Evolutionary conservation across 2,329 filamentous ascomycete genomes (phyloP).

Genomic region (Xylaria sp.): DNA sequence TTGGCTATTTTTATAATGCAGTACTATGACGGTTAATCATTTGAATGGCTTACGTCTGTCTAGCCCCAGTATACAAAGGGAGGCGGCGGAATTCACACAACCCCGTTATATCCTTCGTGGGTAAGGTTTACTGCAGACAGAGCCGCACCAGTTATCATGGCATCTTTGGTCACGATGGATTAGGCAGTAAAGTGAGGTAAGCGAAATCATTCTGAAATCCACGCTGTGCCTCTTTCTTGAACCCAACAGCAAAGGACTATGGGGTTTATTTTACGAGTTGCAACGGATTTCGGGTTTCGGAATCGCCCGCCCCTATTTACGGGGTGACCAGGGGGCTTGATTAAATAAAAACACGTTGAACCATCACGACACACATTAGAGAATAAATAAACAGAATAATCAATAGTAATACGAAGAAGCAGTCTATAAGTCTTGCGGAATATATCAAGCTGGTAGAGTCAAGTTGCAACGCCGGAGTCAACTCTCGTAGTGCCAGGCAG

Average conservation of each 20-base stretch:
- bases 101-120: conserved; percentile 5
- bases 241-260: neutral
- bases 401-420: neutral
- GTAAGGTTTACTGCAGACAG: neutral
- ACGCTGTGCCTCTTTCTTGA: neutral
- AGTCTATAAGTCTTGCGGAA: neutral
- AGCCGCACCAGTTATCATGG: neutral
- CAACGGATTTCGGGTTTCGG: conserved; percentile 29
- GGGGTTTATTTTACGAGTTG: too few species aligned
- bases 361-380: neutral
- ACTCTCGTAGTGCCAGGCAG: neutral
- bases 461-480: neutral
- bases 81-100: neutral
- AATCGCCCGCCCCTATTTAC: neutral
- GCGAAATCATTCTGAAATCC: neutral
- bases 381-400: conserved; percentile 10
- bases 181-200: neutral
- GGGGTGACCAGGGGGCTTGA: neutral
- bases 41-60: neutral
- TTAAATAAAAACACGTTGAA: neutral
- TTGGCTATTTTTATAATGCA: neutral
- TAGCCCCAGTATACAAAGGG: neutral
- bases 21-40: neutral
- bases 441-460: neutral
- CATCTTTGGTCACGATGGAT: neutral